These are phyloP conservation scores for Inga oerstediana DNA, from an alignment of 306 rosid species.

Conservation along the genomic window DNA sequence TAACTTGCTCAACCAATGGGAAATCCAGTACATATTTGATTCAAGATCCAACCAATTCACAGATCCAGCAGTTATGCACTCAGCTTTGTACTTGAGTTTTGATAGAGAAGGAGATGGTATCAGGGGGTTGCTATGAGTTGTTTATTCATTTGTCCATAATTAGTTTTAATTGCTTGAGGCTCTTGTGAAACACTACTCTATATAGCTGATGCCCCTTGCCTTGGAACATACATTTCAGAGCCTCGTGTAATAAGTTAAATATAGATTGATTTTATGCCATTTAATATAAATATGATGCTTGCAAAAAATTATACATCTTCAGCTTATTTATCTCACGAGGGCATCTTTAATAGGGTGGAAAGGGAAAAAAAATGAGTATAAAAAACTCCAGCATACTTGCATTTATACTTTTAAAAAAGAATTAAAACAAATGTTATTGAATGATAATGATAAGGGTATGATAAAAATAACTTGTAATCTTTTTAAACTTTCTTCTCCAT, in stretches of 20 bases:
- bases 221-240: conserved; percentile 17
- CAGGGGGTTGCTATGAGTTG: conserved; percentile 20
- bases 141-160: conserved; percentile 31
- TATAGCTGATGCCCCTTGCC: conserved; percentile 16
- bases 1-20: conserved; percentile 87
- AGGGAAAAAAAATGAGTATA: not conserved
- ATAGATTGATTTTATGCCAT: not conserved
- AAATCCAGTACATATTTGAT: conserved; percentile 46
- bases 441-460: not conserved
- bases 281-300: not conserved
- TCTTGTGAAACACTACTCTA: conserved; percentile 26
- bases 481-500: too few species aligned
- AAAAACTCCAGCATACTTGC: not conserved
- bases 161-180: conserved; percentile 11
- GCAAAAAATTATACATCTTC: not conserved
- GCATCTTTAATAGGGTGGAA: not conserved
- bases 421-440: not conserved
- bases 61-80: conserved; percentile 75
- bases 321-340: not conserved
- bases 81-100: conserved; percentile 67
- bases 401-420: not conserved
- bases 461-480: not conserved
- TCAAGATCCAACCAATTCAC: conserved; percentile 57
- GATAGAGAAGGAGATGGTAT: conserved; percentile 5
- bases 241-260: conserved; percentile 20